Conservation (phyloP, 306 rosid genomes). For the Corylus americana region DNA sequence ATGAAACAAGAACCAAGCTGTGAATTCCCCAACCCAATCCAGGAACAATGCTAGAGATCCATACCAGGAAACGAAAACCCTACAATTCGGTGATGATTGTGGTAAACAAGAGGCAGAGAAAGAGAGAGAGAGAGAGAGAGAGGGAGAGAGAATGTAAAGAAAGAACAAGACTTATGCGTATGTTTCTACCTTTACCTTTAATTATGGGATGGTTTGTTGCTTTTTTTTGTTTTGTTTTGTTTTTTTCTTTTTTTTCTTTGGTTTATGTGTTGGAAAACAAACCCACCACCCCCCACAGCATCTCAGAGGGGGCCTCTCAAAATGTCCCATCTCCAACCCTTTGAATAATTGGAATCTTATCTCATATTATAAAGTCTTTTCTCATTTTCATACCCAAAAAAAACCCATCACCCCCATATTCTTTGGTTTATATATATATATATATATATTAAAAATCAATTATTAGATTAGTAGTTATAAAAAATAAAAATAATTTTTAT, state of each 20-base stretch:
- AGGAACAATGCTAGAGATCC: constrained; percentile 41
- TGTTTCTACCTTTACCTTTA: constrained; percentile 42
- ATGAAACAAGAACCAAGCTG: constrained; percentile 43
- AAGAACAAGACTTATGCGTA: constrained; percentile 3
- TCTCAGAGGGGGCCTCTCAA: constrained; percentile 13
- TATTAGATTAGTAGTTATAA: too few species aligned
- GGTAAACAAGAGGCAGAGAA: neutral
- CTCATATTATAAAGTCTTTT: neutral
- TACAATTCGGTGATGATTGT: constrained; percentile 33
- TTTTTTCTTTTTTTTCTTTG: neutral
- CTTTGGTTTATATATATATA: too few species aligned
- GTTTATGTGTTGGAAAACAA: constrained; percentile 24
- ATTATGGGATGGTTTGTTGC: constrained; percentile 37
- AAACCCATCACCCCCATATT: neutral
- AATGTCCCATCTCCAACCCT: constrained; percentile 20
- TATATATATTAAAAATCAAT: too few species aligned
- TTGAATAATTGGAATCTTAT: constrained; percentile 15
- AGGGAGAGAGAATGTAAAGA: constrained; percentile 3
- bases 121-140: constrained; percentile 8
- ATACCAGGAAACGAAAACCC: constrained; percentile 29
- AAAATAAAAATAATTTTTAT: too few species aligned
- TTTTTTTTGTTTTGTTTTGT: neutral
- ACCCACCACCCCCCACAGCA: constrained; percentile 24
- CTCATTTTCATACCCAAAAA: neutral
- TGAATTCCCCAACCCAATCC: constrained; percentile 27